These are phyloP conservation scores for Cercospora nicotianae DNA, from an alignment of 2,329 filamentous ascomycete species.

Conservation along the genomic window DNA sequence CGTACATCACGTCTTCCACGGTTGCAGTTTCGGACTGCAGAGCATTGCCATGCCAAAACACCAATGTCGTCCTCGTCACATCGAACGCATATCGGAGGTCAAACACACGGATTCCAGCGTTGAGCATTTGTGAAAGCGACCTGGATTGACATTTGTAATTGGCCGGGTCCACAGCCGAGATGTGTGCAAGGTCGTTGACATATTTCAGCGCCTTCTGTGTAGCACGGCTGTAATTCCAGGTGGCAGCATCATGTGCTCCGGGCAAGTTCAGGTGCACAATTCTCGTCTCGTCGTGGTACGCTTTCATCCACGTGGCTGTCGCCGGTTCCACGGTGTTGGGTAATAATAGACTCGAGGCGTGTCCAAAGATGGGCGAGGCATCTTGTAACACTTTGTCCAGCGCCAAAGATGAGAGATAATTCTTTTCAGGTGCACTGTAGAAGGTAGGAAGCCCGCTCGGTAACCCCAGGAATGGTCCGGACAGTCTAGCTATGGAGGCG, in stretches of 20 bases:
- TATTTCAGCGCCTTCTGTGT: slow-evolving; percentile 45
- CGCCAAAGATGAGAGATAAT: slow-evolving; percentile 39
- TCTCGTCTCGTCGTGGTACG: slow-evolving; percentile 44
- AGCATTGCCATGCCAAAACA: slow-evolving; percentile 53
- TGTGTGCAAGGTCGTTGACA: slow-evolving; percentile 45
- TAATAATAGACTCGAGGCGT: background rate
- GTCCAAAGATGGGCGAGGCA: slow-evolving; percentile 48
- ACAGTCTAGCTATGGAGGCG: slow-evolving; percentile 17
- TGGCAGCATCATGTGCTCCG: slow-evolving; percentile 53
- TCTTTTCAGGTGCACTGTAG: background rate
- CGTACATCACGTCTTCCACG: slow-evolving; percentile 49
- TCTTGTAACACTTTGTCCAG: slow-evolving; percentile 47
- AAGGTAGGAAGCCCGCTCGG: background rate
- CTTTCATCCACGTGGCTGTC: slow-evolving; percentile 50
- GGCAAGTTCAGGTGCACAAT: slow-evolving; percentile 53
- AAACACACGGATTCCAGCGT: slow-evolving; percentile 52
- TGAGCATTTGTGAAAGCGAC: slow-evolving; percentile 45
- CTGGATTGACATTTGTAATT: slow-evolving; percentile 48
- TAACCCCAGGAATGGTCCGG: slow-evolving; percentile 13
- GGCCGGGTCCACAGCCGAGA: slow-evolving; percentile 37
- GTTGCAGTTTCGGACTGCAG: slow-evolving; percentile 48
- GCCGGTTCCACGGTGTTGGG: slow-evolving; percentile 22
- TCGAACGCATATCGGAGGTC: slow-evolving; percentile 54
- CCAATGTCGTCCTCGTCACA: slow-evolving; percentile 46
- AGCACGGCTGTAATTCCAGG: slow-evolving; percentile 52